Evolutionary conservation across 371 early-diverging fungal species (phyloP), one percentile per base, ranked within the genome.

Genomic region (Mortierella sp.): DNA sequence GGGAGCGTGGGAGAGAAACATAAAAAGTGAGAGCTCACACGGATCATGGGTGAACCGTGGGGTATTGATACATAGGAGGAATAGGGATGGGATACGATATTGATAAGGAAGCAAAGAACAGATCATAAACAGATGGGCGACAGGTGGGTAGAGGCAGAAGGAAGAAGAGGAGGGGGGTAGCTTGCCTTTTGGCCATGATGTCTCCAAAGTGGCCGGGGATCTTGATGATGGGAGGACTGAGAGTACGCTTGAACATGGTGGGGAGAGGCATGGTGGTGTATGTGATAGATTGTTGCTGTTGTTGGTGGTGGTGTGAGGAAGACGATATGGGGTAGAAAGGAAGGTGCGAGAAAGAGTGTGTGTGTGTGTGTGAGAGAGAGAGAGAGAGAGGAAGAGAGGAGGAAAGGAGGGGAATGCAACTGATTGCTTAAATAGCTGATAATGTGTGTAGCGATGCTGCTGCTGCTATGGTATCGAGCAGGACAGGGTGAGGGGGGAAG

Each of bases 201-300:
- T 91, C 90, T 71, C 91, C 91, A 88, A 90, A 91, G 83, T 91
- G 90, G 75, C 89, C 83, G 35, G 91, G 90, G 63, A 84, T 84
- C 80, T 81, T 81, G 74, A 86, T 75, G 54, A 86, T 86, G 1
- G 86, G 80, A 11, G 86, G 77, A 12, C 71, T 77, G 5, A 81
- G 80, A 18, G 82, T 35, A 11, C 78, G 76, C 54, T 74, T 74
- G 71, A 82, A 79, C 77, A 86, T 79, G 65, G 77, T 68, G 24
- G 86, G 86, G 35, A 65, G 75, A 35, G 82, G 70, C 86, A 86
- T 86, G n/a, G 70, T 56, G 38, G 4, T 35, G 6, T 63, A 63
- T 63, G 38, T 4, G 16, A 21, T 38, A 32, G 3, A 38, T 65
- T 51, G 21, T 49, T 49, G 35, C 18, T 63, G 4, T 35, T 18